These are phyloP conservation scores for Porodaedalea pini DNA, from an alignment of 1,284 basidiomycete species.

Conservation along the genomic window DNA sequence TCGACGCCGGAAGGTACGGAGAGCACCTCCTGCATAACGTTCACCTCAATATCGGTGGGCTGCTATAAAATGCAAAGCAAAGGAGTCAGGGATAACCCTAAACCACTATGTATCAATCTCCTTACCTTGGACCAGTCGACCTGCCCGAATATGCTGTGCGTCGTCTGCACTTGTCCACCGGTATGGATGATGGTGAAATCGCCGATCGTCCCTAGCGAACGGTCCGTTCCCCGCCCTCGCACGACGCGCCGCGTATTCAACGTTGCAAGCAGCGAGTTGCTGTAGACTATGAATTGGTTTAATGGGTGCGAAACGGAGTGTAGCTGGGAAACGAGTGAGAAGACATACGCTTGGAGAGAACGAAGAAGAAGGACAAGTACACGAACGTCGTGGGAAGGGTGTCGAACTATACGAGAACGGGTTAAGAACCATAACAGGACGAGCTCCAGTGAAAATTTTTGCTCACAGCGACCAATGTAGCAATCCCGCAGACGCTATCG, in stretches of 20 bases:
- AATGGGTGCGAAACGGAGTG: not conserved
- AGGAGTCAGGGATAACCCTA: not conserved
- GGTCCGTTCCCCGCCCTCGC: conserved; percentile 44
- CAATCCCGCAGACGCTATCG: conserved; percentile 51
- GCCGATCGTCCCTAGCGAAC: conserved; percentile 33
- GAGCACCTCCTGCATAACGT: conserved; percentile 13
- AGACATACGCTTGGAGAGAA: conserved; percentile 58
- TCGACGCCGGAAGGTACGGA: not conserved
- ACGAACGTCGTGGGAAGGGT: conserved; percentile 51
- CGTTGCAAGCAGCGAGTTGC: conserved; percentile 66
- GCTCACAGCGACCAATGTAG: conserved; percentile 54
- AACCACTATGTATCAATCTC: no score
- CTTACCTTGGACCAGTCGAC: conserved; percentile 17
- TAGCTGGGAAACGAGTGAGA: not conserved
- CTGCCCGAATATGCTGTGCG: conserved; percentile 17
- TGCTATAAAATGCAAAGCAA: conserved; percentile 1
- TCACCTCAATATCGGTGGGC: conserved; percentile 16
- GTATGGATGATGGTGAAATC: conserved; percentile 24
- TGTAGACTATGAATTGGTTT: conserved; percentile 48
- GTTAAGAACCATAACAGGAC: conserved; percentile 11
- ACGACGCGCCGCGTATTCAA: conserved; percentile 49
- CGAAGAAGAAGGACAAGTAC: conserved; percentile 57
- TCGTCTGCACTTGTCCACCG: conserved; percentile 9
- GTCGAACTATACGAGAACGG: conserved; percentile 49
- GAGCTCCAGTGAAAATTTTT: not conserved